Base-by-base conservation (phyloP, 495 filamentous ascomycete genomes). In the Penicillium simplicissimum region DNA sequence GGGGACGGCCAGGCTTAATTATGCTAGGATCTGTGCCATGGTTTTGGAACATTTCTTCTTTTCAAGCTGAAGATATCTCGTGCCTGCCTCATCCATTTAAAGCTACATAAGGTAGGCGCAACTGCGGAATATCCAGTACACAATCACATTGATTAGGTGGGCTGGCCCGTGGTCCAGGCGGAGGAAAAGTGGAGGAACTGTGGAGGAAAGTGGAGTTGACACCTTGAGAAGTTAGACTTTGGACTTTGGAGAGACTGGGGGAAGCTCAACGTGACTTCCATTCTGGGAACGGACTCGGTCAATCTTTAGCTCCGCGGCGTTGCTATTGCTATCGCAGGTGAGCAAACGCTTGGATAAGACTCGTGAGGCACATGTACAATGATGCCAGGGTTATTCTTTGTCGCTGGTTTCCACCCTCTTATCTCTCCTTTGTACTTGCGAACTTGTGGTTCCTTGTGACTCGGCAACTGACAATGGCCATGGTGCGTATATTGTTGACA, bases 131-230 rank as follows among this genome's bases (percentile, higher is more conserved):
- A 37, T 13, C 6, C 6, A n/a, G n/a, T 45, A 19, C n/a, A 42
- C 40, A 9, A 9, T 19, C n/a, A 42, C 40, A 9, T 19, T 19
- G 40, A 42, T 10, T 19, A 38, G 23, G 21, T 28, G 48, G 48
- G 48, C 21, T 13, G 47, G 14, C 14, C 48, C 48, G 28, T 34
- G 15, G 28, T 52, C 28, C 28, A 52, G 48, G 48, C 13, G 48
- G 48, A 28, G 28, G 15, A 51, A 51, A 51, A n/a, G n/a, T n/a
- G n/a, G n/a, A n/a, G n/a, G n/a, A n/a, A n/a, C n/a, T n/a, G n/a
- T n/a, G 48, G 48, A 28, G 28, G 15, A 51, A 51, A 51, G 48
- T 51, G 48, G 48, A 51, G 47, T 51, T 23, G 9, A 8, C 48
- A 31, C 31, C 14, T 15, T 11, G 4, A 7, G 45, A 48, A 48